A percentile compares a stretch with the other conserved stretches of the same genome.
phyloP scores from a whole-genome alignment of 2,329 filamentous ascomycete species.

The Biscogniauxia marginata region DNA sequence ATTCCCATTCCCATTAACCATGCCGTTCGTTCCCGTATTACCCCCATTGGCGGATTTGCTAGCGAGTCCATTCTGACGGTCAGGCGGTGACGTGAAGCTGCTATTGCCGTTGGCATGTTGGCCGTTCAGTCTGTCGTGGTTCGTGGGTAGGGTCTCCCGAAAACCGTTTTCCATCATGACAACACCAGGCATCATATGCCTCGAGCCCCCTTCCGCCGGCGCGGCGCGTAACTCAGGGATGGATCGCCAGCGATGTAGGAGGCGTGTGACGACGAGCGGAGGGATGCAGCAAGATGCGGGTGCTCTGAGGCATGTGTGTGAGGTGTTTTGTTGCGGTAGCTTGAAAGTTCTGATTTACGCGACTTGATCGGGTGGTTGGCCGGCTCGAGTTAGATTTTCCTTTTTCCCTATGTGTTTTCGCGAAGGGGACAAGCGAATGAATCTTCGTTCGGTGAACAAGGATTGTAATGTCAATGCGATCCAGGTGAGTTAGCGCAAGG shows the following conservation, averaged over 20 bases:
- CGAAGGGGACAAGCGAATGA: not conserved
- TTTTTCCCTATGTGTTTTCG: not conserved
- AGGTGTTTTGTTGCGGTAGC: slow-evolving; percentile 3
- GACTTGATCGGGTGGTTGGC: slow-evolving; percentile 8
- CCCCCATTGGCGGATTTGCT: slow-evolving; percentile 16
- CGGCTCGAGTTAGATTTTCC: slow-evolving; percentile 10
- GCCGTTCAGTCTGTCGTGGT: slow-evolving; percentile 55
- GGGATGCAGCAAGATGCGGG: slow-evolving; percentile 8
- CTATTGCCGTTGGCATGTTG: slow-evolving; percentile 30
- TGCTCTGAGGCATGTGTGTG: slow-evolving; percentile 21
- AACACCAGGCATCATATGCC: slow-evolving; percentile 48
- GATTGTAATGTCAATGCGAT: slow-evolving; percentile 12
- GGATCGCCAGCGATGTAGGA: slow-evolving; percentile 16
- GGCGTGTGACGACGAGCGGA: slow-evolving; percentile 7
- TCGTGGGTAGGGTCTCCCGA: slow-evolving; percentile 52
- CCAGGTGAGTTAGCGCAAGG: slow-evolving; percentile 7
- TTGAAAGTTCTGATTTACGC: slow-evolving; percentile 3
- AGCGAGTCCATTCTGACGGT: slow-evolving; percentile 19
- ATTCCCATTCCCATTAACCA: slow-evolving; percentile 30
- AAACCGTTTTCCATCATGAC: slow-evolving; percentile 56
- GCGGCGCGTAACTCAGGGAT: slow-evolving; percentile 25
- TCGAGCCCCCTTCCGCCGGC: slow-evolving; percentile 34
- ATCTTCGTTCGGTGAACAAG: not conserved
- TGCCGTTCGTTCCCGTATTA: slow-evolving; percentile 25
- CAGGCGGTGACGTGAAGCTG: slow-evolving; percentile 9